A percentile compares a stretch with the other conserved stretches of the same genome.
phyloP scores from a whole-genome alignment of 352 stramenopile species.

The Globisporangium apiculatum region DNA sequence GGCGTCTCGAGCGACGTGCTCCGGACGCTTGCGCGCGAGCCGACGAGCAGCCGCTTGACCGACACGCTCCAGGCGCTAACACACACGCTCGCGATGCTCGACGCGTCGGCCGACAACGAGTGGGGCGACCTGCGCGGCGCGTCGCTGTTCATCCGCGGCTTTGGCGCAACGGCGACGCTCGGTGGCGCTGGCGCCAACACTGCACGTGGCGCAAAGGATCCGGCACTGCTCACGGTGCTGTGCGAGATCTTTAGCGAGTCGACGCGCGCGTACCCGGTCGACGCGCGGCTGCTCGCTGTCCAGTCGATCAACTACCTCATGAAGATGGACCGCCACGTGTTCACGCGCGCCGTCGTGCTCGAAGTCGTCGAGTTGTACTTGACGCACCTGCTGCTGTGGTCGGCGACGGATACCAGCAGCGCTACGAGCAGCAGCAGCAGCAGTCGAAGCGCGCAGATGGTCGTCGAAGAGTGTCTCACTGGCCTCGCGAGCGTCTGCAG shows the following conservation, averaged over 20 bases:
- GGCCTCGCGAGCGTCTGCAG: constrained; percentile 62
- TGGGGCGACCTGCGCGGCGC: constrained; percentile 46
- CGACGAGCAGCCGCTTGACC: constrained; percentile 38
- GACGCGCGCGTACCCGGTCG: constrained; percentile 23
- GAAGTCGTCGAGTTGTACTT: constrained; percentile 57
- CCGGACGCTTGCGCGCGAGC: constrained; percentile 41
- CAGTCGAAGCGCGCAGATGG: constrained; percentile 40
- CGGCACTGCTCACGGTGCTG: constrained; percentile 46
- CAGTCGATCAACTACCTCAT: constrained; percentile 85
- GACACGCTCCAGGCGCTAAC: constrained; percentile 74
- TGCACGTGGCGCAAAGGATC: constrained; percentile 32
- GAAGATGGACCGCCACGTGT: constrained; percentile 71
- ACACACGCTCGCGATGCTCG: constrained; percentile 81
- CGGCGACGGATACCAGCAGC: constrained; percentile 3
- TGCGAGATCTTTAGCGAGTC: constrained; percentile 41
- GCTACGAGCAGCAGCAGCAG: constrained; percentile 4
- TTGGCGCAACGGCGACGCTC: constrained; percentile 22
- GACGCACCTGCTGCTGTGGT: constrained; percentile 32
- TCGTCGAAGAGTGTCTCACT: constrained; percentile 77
- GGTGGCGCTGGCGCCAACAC: no score
- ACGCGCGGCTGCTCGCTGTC: constrained; percentile 53
- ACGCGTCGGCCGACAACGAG: constrained; percentile 68
- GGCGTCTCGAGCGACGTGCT: constrained; percentile 62
- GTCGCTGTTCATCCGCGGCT: constrained; percentile 51
- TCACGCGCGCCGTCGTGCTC: constrained; percentile 35